A percentile compares a stretch with the other conserved stretches of the same genome.
Conservation (phyloP, 768 basidiomycete genomes). For the Phlebiopsis flavidoalba region DNA sequence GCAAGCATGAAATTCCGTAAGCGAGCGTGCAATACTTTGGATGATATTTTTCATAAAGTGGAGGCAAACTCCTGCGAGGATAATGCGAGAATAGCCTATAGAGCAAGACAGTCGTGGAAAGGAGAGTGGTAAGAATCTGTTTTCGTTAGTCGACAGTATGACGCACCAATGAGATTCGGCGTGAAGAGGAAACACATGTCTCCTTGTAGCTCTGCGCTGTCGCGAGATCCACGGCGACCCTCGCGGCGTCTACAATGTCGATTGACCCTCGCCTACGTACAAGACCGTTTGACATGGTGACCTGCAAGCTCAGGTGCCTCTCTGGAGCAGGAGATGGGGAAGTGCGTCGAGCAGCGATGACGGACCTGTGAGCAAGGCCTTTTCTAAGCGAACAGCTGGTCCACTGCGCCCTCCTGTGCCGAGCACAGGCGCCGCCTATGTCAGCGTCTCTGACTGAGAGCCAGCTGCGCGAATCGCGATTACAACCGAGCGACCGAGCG, state of each 20-base stretch:
- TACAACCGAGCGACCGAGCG: background rate
- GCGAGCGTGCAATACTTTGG: conserved; percentile 88
- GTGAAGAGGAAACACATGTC: conserved; percentile 97
- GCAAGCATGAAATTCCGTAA: conserved; percentile 85
- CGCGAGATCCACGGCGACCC: conserved; percentile 81
- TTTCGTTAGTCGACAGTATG: background rate
- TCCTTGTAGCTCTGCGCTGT: conserved; percentile 85
- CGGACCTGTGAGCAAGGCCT: conserved; percentile 1
- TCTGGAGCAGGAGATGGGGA: background rate
- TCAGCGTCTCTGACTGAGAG: background rate
- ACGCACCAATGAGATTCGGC: conserved; percentile 91
- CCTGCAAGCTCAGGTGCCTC: conserved; percentile 6
- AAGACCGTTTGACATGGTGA: conserved; percentile 17
- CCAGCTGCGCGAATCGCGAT: background rate
- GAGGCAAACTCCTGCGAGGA: conserved; percentile 84
- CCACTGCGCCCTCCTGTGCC: conserved; percentile 4
- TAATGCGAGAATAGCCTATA: conserved; percentile 83
- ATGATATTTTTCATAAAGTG: conserved; percentile 92
- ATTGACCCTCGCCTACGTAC: conserved; percentile 48
- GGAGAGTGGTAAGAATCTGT: background rate
- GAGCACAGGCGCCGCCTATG: background rate
- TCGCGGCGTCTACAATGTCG: conserved; percentile 73
- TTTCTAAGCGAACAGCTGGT: background rate
- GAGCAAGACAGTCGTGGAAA: background rate
- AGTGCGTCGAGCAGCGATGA: background rate